Evolutionary conservation across 2,329 filamentous ascomycete genomes (phyloP), one percentile per base, ranked within the genome.

Genomic region (Alternaria angustiovoidea): DNA sequence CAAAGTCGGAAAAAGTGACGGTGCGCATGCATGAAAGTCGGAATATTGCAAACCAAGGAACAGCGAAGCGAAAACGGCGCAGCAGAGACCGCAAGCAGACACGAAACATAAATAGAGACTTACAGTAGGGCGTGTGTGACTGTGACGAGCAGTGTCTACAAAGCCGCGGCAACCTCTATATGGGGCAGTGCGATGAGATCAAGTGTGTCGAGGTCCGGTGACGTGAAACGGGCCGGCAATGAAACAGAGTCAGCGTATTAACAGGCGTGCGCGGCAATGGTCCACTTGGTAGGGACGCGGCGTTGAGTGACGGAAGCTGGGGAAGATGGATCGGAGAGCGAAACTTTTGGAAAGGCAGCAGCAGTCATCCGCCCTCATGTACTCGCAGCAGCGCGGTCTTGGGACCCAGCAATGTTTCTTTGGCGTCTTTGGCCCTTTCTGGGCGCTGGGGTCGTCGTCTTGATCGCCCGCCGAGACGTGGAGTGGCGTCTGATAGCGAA

Each of bases 391-490:
- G 52, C 55, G 63, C 46, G 65, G 57, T 36, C 65, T 61, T 63
- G 64, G 64, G 61, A 66, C 68, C 62, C 57, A 63, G 59, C 64
- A 68, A 66, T 67, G 68, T 58, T 68, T 32, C 46, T 49, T 49
- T 49, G 46, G 30, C 46, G 46, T 36, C 67, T 67, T 71, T 63
- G 65, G 70, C 47, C 65, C 62, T 65, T 69, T 72, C 68, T 73
- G 61, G 70, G 73, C 70, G 68, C 69, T 68, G 67, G 61, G 61
- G 65, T 68, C 66, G 64, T 64, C 62, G 54, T 67, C 58, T 57
- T 74, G 75, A 77, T 77, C 73, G 71, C 64, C 55, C 72, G 72
- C 74, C 73, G 61, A 76, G 70, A 64, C 69, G 68, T 74, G 72
- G 70, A 67, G 72, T 75, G 74, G 74, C 74, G 73, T 69, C 66